Evolutionary conservation across 805 yeast genomes (phyloP).

Genomic region (Candida boleticola): DNA sequence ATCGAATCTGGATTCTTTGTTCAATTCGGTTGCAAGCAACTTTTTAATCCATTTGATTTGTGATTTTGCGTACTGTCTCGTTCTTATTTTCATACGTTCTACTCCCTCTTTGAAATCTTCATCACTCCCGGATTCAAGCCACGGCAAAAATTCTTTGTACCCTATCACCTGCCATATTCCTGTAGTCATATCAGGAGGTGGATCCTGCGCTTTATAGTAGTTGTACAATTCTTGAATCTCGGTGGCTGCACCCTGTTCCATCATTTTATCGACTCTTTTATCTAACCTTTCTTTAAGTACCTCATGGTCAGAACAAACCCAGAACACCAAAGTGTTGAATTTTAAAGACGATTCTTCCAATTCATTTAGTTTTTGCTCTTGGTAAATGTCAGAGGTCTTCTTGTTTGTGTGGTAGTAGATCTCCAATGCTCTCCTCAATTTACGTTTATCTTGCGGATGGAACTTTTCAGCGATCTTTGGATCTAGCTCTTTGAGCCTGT

Average conservation of each 20-base stretch:
- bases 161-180: constrained; percentile 97
- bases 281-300: constrained; percentile 66
- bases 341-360: constrained; percentile 47
- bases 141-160: constrained; percentile 83
- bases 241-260: constrained; percentile 60
- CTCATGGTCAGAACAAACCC: constrained; percentile 73
- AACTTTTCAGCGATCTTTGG: constrained; percentile 75
- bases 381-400: constrained; percentile 69
- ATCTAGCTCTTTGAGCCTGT: constrained; percentile 52
- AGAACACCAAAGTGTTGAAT: constrained; percentile 66
- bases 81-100: constrained; percentile 76
- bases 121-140: constrained; percentile 37
- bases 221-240: constrained; percentile 66
- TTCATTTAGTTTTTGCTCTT: constrained; percentile 50
- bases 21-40: constrained; percentile 59
- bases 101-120: constrained; percentile 45
- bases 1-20: constrained; percentile 42
- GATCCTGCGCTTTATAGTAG: constrained; percentile 32
- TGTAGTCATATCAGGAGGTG: constrained; percentile 51
- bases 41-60: constrained; percentile 91
- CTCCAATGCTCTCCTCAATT: constrained; percentile 79
- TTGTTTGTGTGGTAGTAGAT: constrained; percentile 66
- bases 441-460: constrained; percentile 86
- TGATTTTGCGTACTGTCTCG: constrained; percentile 81
- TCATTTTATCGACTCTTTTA: constrained; percentile 79